Base-by-base conservation (phyloP, 768 basidiomycete genomes). In the Xerocomus spinulosus region DNA sequence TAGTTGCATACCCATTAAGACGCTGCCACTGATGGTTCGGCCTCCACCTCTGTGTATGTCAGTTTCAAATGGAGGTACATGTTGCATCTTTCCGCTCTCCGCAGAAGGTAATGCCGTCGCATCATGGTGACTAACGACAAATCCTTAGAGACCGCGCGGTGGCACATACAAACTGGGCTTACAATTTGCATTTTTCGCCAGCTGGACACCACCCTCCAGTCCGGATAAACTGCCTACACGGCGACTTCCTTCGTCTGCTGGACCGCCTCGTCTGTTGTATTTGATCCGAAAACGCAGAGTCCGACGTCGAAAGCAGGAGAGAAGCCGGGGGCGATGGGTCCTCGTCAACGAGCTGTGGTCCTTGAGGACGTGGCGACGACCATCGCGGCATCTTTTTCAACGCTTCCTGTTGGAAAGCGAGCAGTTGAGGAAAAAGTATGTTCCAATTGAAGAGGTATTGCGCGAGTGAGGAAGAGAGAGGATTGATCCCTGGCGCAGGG, bases 161-260 rank as follows among this genome's bases (percentile, higher is more conserved):
- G 24, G 13, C 29, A 45, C 23, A 26, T 38, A 52, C 37, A 28
- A 44, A 44, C 5, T 25, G 58, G 28, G 3, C 72, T 55, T 58
- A 75, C 76, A 75, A 73, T 49, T 58, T 67, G 52, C 73, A 77
- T 7, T 62, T 53, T 29, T 69, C 64, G 14, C 72, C 74, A 13
- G 68, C 56, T 3, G 71, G 74, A 55, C 74, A 77, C 68, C 67
- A 68, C 1, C 72, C 73, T 18, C 65, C 59, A 54, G 71, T 70
- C 44, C 70, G 69, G 42, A 69, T 52, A 56, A 71, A 74, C 51
- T 73, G 69, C 42, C 67, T 66, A 54, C 73, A 77, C 6, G 72
- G 67, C 9, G 65, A 58, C 21, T 67, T 75, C 46, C 67, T 68
- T 59, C 46, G 51, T 30, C 13, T 48, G 38, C 12, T 41, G n/a